These are phyloP conservation scores for Euryodendron excelsum DNA, from an alignment of 148 eudicot species.

Conservation along the genomic window DNA sequence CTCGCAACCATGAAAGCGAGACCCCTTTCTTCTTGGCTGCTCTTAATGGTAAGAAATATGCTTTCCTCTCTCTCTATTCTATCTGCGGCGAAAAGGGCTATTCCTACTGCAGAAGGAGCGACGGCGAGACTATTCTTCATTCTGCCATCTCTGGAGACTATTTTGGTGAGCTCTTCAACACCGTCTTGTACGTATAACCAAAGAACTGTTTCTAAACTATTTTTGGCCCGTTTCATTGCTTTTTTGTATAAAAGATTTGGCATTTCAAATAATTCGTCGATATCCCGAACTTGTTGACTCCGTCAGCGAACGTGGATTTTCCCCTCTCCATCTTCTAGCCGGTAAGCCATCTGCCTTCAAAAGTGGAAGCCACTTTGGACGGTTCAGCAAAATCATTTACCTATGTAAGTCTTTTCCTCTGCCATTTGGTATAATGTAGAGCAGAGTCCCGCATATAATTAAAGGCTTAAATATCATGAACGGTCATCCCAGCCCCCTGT, in stretches of 20 bases:
- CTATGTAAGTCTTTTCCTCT: slow-evolving; percentile 1
- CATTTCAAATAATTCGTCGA: slow-evolving; percentile 8
- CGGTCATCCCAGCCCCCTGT: no score
- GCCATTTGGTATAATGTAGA: neutral
- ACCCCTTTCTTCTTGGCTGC: slow-evolving; percentile 9
- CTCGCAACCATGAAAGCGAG: neutral
- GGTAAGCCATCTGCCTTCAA: slow-evolving; percentile 11
- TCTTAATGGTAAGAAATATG: neutral
- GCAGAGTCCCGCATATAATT: neutral
- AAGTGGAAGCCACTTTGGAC: slow-evolving; percentile 13
- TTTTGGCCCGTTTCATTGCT: no score
- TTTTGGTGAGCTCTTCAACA: slow-evolving; percentile 21
- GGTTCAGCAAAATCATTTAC: slow-evolving; percentile 5
- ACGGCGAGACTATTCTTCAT: slow-evolving; percentile 23
- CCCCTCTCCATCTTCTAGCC: slow-evolving; percentile 15
- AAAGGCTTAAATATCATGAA: neutral
- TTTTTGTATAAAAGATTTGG: neutral
- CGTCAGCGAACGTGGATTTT: neutral
- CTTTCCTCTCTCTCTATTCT: neutral
- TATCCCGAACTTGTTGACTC: neutral
- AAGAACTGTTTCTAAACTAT: no score
- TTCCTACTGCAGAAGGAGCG: slow-evolving; percentile 1
- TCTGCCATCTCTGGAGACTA: slow-evolving; percentile 20
- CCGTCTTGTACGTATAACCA: no score
- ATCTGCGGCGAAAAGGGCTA: neutral